Percentiles rank a stretch among this genome's conserved stretches.
Conservation (phyloP, 352 stramenopile genomes). For the Phytopythium kandeliae region DNA sequence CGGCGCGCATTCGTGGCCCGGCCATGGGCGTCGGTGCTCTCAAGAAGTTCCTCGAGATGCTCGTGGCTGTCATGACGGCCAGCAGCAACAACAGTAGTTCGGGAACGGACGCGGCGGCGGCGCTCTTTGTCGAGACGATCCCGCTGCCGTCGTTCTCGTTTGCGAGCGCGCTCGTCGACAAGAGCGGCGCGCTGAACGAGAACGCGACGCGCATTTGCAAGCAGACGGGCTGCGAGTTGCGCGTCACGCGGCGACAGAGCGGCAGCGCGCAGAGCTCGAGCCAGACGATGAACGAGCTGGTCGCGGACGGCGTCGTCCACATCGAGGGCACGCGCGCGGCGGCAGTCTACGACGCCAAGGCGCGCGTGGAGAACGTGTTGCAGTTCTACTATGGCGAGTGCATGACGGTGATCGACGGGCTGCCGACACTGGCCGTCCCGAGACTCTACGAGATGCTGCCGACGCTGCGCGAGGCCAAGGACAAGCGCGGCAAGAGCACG, state of each 20-base stretch:
- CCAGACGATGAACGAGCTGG: conserved; percentile 9
- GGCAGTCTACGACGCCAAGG: conserved; percentile 72
- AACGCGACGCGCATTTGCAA: conserved; percentile 70
- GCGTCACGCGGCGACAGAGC: conserved; percentile 30
- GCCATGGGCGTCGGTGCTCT: conserved; percentile 62
- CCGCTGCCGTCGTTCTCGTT: conserved; percentile 42
- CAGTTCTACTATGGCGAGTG: conserved; percentile 74
- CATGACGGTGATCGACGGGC: conserved; percentile 38
- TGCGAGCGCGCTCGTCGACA: conserved; percentile 44
- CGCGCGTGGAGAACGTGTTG: conserved; percentile 62
- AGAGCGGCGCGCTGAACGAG: conserved; percentile 51
- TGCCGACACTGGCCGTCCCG: conserved; percentile 41
- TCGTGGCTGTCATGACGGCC: conserved; percentile 23
- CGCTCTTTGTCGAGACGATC: conserved; percentile 63
- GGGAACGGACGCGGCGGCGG: conserved; percentile 1
- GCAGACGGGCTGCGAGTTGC: conserved; percentile 72
- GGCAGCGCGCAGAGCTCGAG: neutral
- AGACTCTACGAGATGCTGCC: conserved; percentile 62
- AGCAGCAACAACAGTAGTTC: too few relatives aligned
- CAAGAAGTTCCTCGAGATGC: conserved; percentile 75
- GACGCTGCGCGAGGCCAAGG: conserved; percentile 35
- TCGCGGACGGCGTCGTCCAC: conserved; percentile 37
- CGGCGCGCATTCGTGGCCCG: conserved; percentile 64
- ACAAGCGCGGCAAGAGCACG: conserved; percentile 7
- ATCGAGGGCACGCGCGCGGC: conserved; percentile 58